phyloP scores from a whole-genome alignment of 495 filamentous ascomycete genomes.

The Aspergillus diversus region DNA sequence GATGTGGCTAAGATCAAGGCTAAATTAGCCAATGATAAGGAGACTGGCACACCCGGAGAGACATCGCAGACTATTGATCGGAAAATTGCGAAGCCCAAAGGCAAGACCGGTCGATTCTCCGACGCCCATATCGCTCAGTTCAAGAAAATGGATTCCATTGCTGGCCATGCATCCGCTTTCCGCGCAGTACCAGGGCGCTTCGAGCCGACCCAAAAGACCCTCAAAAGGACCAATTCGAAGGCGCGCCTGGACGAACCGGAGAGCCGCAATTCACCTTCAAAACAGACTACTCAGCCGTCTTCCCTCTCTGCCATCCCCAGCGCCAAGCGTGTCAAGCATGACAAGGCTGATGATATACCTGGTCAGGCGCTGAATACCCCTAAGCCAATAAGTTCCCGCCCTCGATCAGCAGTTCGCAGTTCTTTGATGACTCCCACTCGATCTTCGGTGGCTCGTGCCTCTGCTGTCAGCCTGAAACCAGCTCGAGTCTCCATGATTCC shows the following conservation, averaged over 20 bases:
- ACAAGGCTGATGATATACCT: slow-evolving; percentile 61
- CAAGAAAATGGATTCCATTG: slow-evolving; percentile 97
- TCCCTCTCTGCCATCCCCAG: slow-evolving; percentile 35
- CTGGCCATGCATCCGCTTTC: slow-evolving; percentile 78
- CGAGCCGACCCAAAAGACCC: slow-evolving; percentile 54
- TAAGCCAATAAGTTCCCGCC: slow-evolving; percentile 51
- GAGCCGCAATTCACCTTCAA: slow-evolving; percentile 32
- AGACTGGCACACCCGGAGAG: slow-evolving; percentile 43
- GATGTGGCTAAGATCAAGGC: slow-evolving; percentile 70
- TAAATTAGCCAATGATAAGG: slow-evolving; percentile 60
- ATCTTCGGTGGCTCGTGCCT: slow-evolving; percentile 67
- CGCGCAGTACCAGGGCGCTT: slow-evolving; percentile 63
- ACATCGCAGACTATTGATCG: slow-evolving; percentile 50
- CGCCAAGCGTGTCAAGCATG: slow-evolving; percentile 69
- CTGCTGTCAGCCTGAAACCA: slow-evolving; percentile 58
- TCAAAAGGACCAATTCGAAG: slow-evolving; percentile 79
- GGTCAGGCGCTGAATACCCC: slow-evolving; percentile 42
- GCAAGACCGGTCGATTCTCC: slow-evolving; percentile 76
- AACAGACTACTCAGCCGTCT: slow-evolving; percentile 44
- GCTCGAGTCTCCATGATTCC: slow-evolving; percentile 59
- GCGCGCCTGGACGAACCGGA: slow-evolving; percentile 66
- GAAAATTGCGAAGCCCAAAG: slow-evolving; percentile 77
- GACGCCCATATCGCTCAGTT: slow-evolving; percentile 84
- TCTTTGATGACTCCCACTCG: slow-evolving; percentile 79
- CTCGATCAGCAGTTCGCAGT: slow-evolving; percentile 37